These are phyloP conservation scores for Collybia sp. DNA, from an alignment of 768 basidiomycete genomes.

Conservation along the genomic window DNA sequence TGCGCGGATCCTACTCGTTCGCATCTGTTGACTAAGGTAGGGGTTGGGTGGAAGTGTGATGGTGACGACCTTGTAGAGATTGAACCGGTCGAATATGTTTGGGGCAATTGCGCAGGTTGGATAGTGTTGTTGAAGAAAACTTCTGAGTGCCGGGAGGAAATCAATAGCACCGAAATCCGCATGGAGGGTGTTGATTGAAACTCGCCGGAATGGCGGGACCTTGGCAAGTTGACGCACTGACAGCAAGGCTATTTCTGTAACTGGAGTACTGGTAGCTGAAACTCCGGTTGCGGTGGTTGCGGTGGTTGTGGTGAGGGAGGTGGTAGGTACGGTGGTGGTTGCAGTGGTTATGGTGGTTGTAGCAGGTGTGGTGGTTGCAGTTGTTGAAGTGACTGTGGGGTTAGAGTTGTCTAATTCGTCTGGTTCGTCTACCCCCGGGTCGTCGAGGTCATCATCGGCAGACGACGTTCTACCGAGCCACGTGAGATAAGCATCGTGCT, in stretches of 20 bases:
- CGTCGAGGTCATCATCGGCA: too few relatives aligned
- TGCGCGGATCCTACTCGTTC: not conserved
- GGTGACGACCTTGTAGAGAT: conserved; percentile 13
- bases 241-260: too few relatives aligned
- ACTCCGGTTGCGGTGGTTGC: too few relatives aligned
- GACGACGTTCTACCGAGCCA: conserved; percentile 13
- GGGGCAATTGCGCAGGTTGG: not conserved
- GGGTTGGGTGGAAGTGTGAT: conserved; percentile 10
- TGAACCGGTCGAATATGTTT: conserved; percentile 6
- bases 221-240: conserved; percentile 2
- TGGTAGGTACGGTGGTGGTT: too few relatives aligned
- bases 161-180: conserved; percentile 6
- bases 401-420: too few relatives aligned
- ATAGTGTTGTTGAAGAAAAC: conserved; percentile 4
- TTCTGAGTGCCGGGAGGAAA: conserved; percentile 9
- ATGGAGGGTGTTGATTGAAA: conserved; percentile 5
- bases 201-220: conserved; percentile 5
- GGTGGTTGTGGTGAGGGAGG: too few relatives aligned
- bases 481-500: conserved; percentile 16
- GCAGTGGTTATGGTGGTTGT: too few relatives aligned
- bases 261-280: too few relatives aligned
- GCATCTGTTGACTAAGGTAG: not conserved
- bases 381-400: too few relatives aligned
- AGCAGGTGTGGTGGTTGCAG: too few relatives aligned
- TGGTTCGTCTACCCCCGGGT: too few relatives aligned